phyloP scores from a whole-genome alignment of 2,329 filamentous ascomycete species.

The Fusarium subglutinans region DNA sequence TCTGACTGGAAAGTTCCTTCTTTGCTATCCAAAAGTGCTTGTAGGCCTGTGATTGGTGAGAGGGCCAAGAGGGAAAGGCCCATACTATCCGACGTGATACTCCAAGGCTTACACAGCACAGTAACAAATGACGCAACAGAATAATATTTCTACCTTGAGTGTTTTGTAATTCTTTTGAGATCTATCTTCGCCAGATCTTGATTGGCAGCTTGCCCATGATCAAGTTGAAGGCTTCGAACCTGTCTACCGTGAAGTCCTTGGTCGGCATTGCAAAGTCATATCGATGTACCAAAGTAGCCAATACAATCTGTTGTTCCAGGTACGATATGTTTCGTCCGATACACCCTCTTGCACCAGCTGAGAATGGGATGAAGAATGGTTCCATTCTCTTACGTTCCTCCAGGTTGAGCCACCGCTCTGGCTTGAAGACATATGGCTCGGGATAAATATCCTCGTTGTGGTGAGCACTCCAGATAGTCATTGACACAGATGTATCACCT shows the following conservation, averaged over 20 bases:
- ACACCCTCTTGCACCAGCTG: slow-evolving; percentile 53
- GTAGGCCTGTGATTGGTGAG: background rate
- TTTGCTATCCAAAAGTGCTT: no score
- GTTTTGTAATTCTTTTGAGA: background rate
- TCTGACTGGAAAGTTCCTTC: background rate
- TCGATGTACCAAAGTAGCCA: slow-evolving; percentile 53
- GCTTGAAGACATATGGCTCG: slow-evolving; percentile 50
- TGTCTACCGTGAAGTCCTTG: background rate
- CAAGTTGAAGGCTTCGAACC: background rate
- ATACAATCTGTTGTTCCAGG: slow-evolving; percentile 56
- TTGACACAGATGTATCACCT: slow-evolving; percentile 50
- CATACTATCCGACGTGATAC: background rate
- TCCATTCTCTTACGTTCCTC: slow-evolving; percentile 47
- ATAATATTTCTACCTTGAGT: background rate
- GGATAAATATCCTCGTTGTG: slow-evolving; percentile 53
- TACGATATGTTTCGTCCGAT: slow-evolving; percentile 53
- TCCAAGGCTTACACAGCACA: background rate
- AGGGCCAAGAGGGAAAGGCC: background rate
- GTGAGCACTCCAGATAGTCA: slow-evolving; percentile 51
- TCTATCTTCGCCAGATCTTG: background rate
- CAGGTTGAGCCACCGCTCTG: slow-evolving; percentile 52
- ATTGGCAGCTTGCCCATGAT: slow-evolving; percentile 1
- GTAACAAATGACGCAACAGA: background rate
- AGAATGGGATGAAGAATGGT: slow-evolving; percentile 52
- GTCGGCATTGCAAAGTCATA: slow-evolving; percentile 50